A percentile compares a stretch with the other conserved stretches of the same genome.
Conservation (phyloP, 2,329 filamentous ascomycete genomes). For the Aureobasidium subglaciale region DNA sequence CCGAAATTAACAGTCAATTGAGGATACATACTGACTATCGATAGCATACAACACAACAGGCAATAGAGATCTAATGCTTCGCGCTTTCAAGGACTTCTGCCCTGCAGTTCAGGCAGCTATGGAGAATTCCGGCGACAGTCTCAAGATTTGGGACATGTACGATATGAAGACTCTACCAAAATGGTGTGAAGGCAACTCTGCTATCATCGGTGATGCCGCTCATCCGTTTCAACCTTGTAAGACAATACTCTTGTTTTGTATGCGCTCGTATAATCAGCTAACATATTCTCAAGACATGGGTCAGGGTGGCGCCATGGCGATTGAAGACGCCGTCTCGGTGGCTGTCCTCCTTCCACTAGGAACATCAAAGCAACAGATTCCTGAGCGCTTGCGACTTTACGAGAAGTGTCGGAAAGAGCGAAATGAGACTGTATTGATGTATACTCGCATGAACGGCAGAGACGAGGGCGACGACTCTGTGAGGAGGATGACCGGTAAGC, state of each 20-base stretch:
- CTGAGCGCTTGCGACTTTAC: slow-evolving; percentile 3
- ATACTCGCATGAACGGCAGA: slow-evolving; percentile 12
- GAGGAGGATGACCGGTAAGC: slow-evolving; percentile 9
- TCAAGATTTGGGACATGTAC: slow-evolving; percentile 13
- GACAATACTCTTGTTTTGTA: not conserved
- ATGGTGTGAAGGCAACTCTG: slow-evolving; percentile 9
- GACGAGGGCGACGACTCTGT: slow-evolving; percentile 6
- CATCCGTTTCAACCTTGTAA: slow-evolving; percentile 15
- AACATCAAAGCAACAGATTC: not conserved
- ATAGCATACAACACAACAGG: slow-evolving; percentile 4
- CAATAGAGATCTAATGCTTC: slow-evolving; percentile 6
- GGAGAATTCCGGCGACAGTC: slow-evolving; percentile 7
- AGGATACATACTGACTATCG: not conserved
- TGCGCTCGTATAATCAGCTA: not conserved
- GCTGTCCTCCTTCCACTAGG: slow-evolving; percentile 6
- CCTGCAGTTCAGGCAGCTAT: slow-evolving; percentile 8
- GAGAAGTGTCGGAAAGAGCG: slow-evolving; percentile 10
- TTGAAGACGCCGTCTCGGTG: slow-evolving; percentile 8
- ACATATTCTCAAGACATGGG: slow-evolving; percentile 10
- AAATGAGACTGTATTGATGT: slow-evolving; percentile 4
- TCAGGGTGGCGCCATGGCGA: slow-evolving; percentile 12
- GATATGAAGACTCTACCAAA: slow-evolving; percentile 13
- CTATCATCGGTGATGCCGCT: slow-evolving; percentile 7
- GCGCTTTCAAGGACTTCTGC: slow-evolving; percentile 5
- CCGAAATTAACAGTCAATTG: too few relatives aligned